Percentiles rank a stretch among this genome's conserved stretches.
Conservation (phyloP, 305 asterid species). For the Fraxinus sp. region DNA sequence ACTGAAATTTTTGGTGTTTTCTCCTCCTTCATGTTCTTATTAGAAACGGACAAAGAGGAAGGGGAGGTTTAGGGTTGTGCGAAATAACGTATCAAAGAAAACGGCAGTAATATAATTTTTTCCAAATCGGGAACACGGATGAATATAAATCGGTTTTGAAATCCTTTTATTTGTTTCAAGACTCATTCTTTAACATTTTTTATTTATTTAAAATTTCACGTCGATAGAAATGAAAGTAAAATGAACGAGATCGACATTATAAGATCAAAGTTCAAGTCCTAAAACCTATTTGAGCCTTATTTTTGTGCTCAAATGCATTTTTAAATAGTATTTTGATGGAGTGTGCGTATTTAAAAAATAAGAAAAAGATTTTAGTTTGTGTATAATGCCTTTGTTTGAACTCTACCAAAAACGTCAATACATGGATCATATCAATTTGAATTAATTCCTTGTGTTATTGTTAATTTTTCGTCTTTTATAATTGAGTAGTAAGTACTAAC, state of each 20-base stretch:
- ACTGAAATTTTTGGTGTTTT: constrained; percentile 51
- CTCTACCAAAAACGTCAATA: neutral
- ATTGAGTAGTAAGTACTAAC: neutral
- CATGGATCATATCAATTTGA: neutral
- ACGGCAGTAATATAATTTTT: neutral
- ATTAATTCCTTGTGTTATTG: neutral
- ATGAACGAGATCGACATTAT: neutral
- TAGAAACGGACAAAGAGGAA: neutral
- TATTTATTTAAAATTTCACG: no score
- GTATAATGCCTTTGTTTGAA: no score
- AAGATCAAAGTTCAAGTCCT: no score
- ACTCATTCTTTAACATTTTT: neutral
- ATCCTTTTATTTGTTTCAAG: neutral
- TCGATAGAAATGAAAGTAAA: neutral
- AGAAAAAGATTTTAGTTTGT: no score
- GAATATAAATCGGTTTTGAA: neutral
- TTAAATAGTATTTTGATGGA: no score
- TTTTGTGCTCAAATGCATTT: no score
- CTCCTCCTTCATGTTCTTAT: neutral
- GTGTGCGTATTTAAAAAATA: no score
- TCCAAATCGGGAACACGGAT: neutral
- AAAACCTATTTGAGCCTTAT: no score
- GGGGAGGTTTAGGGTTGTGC: neutral
- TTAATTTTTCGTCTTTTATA: neutral
- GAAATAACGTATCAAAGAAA: no score